phyloP scores from a whole-genome alignment of 306 rosid species.

The Cucurbita moschata region DNA sequence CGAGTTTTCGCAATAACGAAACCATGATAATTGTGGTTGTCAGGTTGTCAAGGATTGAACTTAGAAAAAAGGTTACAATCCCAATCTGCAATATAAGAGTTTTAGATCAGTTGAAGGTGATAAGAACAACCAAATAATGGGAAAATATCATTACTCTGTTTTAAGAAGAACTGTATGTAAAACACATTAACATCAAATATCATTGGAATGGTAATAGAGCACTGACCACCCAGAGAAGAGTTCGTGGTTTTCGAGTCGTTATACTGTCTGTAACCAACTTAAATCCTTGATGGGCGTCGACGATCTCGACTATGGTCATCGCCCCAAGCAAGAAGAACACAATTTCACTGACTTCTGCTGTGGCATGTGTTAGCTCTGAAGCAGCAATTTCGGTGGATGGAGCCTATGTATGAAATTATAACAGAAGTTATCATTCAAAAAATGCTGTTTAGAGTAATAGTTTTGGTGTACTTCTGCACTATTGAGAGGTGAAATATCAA shows the following conservation, averaged over 20 bases:
- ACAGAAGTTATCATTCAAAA: not conserved
- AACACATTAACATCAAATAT: not conserved
- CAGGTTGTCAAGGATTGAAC: conserved; percentile 82
- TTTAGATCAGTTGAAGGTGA: not conserved
- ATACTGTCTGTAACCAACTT: conserved; percentile 88
- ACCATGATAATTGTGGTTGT: conserved; percentile 95
- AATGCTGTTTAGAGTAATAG: not conserved
- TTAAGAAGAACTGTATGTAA: not conserved
- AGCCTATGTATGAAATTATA: conserved; percentile 34
- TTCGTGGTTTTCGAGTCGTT: conserved; percentile 77
- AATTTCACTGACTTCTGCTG: conserved; percentile 90
- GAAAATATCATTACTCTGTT: not conserved
- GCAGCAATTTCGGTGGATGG: conserved; percentile 86
- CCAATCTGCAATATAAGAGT: conserved; percentile 54
- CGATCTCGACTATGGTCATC: conserved; percentile 88
- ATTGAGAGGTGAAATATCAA: not conserved
- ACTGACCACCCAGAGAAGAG: conserved; percentile 95
- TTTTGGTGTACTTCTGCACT: not conserved
- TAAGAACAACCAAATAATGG: not conserved
- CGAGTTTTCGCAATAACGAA: conserved; percentile 73
- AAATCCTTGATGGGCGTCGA: conserved; percentile 96
- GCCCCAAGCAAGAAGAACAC: conserved; percentile 96
- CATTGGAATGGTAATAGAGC: not conserved
- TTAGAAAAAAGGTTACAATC: conserved; percentile 70
- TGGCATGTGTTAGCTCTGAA: conserved; percentile 71